Evolutionary conservation across 768 basidiomycete species (phyloP), one percentile per base, ranked within the genome.

Genomic region (Glaciozyma antarctica): DNA sequence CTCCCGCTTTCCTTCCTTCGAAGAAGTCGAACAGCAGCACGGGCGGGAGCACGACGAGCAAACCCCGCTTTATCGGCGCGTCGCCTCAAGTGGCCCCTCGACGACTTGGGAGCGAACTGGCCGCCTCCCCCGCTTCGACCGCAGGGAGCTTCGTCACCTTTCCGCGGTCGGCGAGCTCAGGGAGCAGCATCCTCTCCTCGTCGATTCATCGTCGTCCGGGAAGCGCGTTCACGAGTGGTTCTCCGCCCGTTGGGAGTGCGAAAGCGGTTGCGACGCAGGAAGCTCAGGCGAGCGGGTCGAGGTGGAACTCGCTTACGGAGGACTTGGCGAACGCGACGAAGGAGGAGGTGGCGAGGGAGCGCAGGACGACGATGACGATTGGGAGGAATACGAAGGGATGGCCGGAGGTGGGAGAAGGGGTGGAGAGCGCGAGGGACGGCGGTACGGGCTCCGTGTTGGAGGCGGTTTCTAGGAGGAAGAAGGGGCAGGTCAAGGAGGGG

Each of bases 1-100:
- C 51, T 0, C 68, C 68, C 19, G 68, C 68, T 8, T 69, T 69
- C 59, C 64, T 69, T 10, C 68, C 68, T 9, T 63, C 68, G 38
- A 62, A 55, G 56, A 68, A 65, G 59, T 9, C 48, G 1, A 22
- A 16, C 24, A 30, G 16, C n/a, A 24, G 34, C 26, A 21, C 24
- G 13, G n/a, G 58, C 44, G 43, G 26, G 24, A 55, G 58, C 58
- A 30, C 24, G 38, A 22, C 26, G 56, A 51, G 55, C 21, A 52
- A n/a, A 44, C 52, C 38, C 56, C 10, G 56, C 45, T 57, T 21
- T 44, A 17, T 32, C 44, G 6, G 24, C 60, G 2, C n/a, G 22
- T 7, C 43, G 45, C 0, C 44, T 28, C 61, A 58, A 2, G 16
- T 56, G 1, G n/a, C 32, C n/a, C 30, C 47, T 12, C 56, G 28